Conservation (phyloP, 495 filamentous ascomycete species). For the Neurospora sp. region DNA sequence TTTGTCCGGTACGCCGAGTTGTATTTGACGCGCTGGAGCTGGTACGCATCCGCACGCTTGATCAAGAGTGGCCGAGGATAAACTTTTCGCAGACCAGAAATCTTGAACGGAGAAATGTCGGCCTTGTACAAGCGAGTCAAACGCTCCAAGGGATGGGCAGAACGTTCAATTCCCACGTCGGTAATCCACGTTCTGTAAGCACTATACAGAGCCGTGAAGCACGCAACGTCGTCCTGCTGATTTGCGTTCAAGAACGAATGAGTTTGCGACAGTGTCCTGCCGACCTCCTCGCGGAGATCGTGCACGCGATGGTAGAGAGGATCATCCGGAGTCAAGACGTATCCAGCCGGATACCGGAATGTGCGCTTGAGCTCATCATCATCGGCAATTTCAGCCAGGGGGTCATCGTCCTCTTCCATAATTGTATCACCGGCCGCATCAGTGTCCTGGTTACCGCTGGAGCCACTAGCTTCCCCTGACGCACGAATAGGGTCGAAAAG, state of each 20-base stretch:
- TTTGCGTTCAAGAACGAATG: conserved; percentile 74
- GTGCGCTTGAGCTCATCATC: conserved; percentile 74
- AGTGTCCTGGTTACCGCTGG: conserved; percentile 28
- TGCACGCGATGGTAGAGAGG: conserved; percentile 67
- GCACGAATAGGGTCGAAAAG: conserved; percentile 75
- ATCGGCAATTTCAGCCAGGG: conserved; percentile 57
- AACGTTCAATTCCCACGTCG: conserved; percentile 91
- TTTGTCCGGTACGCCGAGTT: conserved; percentile 80
- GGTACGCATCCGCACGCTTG: conserved; percentile 86
- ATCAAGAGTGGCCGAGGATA: conserved; percentile 86
- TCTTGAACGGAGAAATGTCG: conserved; percentile 86
- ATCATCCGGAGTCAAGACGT: conserved; percentile 54
- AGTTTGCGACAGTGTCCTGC: conserved; percentile 69
- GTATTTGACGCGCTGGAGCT: conserved; percentile 83
- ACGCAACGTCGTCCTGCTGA: conserved; percentile 91
- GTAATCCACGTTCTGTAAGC: conserved; percentile 95
- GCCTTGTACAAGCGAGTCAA: conserved; percentile 70
- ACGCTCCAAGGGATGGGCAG: conserved; percentile 85
- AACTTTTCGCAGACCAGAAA: conserved; percentile 81
- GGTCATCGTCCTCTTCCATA: conserved; percentile 54
- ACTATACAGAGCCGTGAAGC: conserved; percentile 85
- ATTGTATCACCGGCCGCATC: conserved; percentile 34
- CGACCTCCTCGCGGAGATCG: conserved; percentile 64
- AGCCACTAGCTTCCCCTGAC: conserved; percentile 33
- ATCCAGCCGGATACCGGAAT: conserved; percentile 79